phyloP scores from a whole-genome alignment of 768 basidiomycete species.

The Dacryopinax spathularia region DNA sequence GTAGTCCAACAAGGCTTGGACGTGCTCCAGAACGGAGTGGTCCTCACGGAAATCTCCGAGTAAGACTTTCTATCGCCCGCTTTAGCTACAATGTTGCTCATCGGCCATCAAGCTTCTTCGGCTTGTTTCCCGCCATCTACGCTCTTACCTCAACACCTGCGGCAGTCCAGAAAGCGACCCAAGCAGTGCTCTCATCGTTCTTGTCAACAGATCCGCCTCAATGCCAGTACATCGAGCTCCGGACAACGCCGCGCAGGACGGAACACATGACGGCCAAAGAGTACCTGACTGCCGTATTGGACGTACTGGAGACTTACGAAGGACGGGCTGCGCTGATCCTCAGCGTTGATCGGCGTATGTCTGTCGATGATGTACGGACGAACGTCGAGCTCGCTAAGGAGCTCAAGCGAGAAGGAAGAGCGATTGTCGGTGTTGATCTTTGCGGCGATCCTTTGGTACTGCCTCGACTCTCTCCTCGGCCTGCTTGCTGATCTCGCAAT shows the following conservation, averaged over 20 bases:
- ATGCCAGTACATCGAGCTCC: slow-evolving; percentile 65
- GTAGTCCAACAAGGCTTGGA: slow-evolving; percentile 34
- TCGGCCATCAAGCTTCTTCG: slow-evolving; percentile 37
- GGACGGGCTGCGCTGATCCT: slow-evolving; percentile 49
- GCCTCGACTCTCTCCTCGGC: neutral
- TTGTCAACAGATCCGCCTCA: slow-evolving; percentile 33
- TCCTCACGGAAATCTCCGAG: slow-evolving; percentile 44
- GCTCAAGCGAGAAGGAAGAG: slow-evolving; percentile 41
- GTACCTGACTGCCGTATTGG: slow-evolving; percentile 54
- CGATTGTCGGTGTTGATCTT: slow-evolving; percentile 65
- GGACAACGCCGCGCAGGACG: slow-evolving; percentile 59
- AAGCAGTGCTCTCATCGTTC: slow-evolving; percentile 52
- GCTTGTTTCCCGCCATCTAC: slow-evolving; percentile 64
- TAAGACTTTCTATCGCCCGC: neutral
- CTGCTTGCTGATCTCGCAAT: neutral
- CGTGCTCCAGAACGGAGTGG: slow-evolving; percentile 28
- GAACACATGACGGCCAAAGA: slow-evolving; percentile 39
- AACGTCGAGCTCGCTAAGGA: slow-evolving; percentile 42
- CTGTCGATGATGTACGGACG: slow-evolving; percentile 34
- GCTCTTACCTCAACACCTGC: slow-evolving; percentile 50
- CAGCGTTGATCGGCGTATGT: slow-evolving; percentile 64
- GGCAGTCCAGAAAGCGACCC: slow-evolving; percentile 41
- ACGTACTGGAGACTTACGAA: slow-evolving; percentile 44
- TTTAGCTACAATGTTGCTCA: no score
- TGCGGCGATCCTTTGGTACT: slow-evolving; percentile 54